Evolutionary conservation across 2,329 filamentous ascomycete species (phyloP), one percentile per base, ranked within the genome.

Genomic region (Fusarium poae): DNA sequence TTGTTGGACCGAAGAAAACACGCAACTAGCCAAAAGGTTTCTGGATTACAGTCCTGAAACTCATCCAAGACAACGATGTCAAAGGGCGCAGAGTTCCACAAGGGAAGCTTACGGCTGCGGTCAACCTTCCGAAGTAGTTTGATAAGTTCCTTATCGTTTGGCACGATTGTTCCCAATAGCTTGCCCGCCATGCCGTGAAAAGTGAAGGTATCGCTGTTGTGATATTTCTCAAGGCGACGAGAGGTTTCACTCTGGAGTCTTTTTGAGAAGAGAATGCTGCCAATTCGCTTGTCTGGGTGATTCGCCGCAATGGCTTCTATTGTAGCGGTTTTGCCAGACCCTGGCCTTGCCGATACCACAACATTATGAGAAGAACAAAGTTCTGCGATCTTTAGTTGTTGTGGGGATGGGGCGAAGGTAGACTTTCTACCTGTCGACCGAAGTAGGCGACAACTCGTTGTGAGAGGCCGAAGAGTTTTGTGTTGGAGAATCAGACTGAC

Each of bases 61-160:
- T 78, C 77, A 32, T 78, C 76, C 12, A 78, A 35, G 6, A 77
- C 70, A 30, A 78, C 62, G 6, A 77, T 72, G n/a, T 78, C 74
- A 51, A 74, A 77, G 16, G 72, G 72, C 13, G 30, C 23, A 11
- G n/a, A 62, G 5, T 11, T 49, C 72, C 75, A 76, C 23, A 20
- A 8, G 9, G 75, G 75, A 27, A 65, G 56, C 35, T 55, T 44
- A n/a, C 57, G 25, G 9, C 30, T 25, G 21, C 23, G 32, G 15
- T 49, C 18, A 7, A 69, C 45, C 4, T 45, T 51, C 29, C 42
- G 44, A 11, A 69, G 55, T 16, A 67, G 43, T 18, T 37, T 53
- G 21, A 34, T 51, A 23, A 77, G 52, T 9, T 52, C 44, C 5
- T 40, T 21, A 42, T 77, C 75, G 15, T 64, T 73, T 9, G 37